Base-by-base conservation (phyloP, 1,284 basidiomycete species). In the Flammula alnicola region DNA sequence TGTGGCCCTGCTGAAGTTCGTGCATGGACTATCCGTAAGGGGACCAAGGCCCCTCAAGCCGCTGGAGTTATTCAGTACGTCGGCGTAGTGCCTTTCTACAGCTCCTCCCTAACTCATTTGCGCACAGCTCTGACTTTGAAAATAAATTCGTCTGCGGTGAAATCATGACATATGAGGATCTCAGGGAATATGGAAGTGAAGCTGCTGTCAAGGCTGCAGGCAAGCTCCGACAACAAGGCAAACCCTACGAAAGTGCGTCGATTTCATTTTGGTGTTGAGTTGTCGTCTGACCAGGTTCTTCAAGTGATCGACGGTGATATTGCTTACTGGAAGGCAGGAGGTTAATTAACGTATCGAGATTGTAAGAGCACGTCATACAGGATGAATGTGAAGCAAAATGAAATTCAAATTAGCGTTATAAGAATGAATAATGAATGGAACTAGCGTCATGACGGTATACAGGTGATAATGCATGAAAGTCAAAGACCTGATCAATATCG, bases 141-240 rank as follows among this genome's bases (percentile, higher is more conserved):
- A 92, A 96, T 71, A 97, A 97, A 75, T 98, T 99, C 63, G 92
- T 99, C n/a, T 99, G 96, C 63, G 97, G 96, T 72, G 96, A 99
- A 73, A 98, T 99, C 67, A 98, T 98, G 93, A 66, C 86, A 3
- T 98, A 88, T 64, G 85, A 86, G 0, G 97, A 98, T 67, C 77
- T 99, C 57, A 91, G 91, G 67, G 94, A 98, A 72, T 77, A 95
- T 63, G 96, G 95, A 11, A 89, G 86, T 56, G 97, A 99, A 77
- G 59, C 82, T 3, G 86, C 88, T 9, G 95, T 97, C 67, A 98
- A 98, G 74, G 93, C 95, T 32, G 94, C 91, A 16, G 97, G 97
- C 35, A 98, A 97, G 74, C 81, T 96, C 52, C 80, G 92, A 66
- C 96, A 99, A 68, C 94, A 98, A 69, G 96, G 96, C 54, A 97